Percentiles rank a stretch among this genome's conserved stretches.
phyloP scores from a whole-genome alignment of 257 asterid species.

The Nicotiana attenuata region DNA sequence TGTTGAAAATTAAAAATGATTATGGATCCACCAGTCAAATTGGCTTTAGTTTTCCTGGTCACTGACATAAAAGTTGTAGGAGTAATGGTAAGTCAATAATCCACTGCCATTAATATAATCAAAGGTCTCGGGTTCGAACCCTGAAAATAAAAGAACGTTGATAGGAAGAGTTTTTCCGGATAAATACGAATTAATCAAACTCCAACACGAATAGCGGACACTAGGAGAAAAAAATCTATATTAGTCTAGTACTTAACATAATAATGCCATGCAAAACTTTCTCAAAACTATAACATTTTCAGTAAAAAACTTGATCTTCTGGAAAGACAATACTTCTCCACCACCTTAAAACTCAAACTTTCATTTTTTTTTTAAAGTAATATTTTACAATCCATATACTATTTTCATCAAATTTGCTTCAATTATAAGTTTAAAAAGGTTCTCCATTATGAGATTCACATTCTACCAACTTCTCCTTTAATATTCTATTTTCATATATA shows the following conservation, averaged over 20 bases:
- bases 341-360: constrained; percentile 24
- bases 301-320: not conserved
- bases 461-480: constrained; percentile 42
- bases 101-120: too few relatives aligned
- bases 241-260: not conserved
- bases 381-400: constrained; percentile 50
- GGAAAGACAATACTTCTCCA: not conserved
- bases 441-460: constrained; percentile 41
- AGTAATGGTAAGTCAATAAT: too few relatives aligned
- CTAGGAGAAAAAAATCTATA: not conserved
- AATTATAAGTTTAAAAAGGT: constrained; percentile 33
- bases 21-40: too few relatives aligned
- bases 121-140: too few relatives aligned
- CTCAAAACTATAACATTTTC: not conserved
- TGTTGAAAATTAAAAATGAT: too few relatives aligned
- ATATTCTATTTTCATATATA: not conserved
- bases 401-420: constrained; percentile 45
- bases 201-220: not conserved
- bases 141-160: too few relatives aligned
- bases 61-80: too few relatives aligned
- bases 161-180: too few relatives aligned
- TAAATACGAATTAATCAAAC: too few relatives aligned
- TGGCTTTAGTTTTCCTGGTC: too few relatives aligned
- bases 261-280: not conserved
- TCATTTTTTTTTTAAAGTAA: constrained; percentile 24